These are phyloP conservation scores for Lactifluus piperatus DNA, from an alignment of 768 basidiomycete genomes.

Conservation along the genomic window DNA sequence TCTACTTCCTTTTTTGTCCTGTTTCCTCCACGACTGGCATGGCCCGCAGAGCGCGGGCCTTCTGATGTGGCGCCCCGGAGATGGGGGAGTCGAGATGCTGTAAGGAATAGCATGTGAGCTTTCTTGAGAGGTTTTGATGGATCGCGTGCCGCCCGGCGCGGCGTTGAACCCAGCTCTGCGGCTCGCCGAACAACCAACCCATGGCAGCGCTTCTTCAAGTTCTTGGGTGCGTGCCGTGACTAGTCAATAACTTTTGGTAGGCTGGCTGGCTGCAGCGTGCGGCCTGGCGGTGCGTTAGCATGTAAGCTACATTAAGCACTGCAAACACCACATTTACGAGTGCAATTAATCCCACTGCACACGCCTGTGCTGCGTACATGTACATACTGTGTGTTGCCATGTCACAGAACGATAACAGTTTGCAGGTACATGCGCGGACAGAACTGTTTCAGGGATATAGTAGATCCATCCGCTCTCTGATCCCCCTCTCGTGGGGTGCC, in stretches of 20 bases:
- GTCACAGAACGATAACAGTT: not conserved
- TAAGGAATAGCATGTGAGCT: conserved; percentile 5
- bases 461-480: not conserved
- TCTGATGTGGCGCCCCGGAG: not conserved
- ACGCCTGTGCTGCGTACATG: not conserved
- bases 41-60: not conserved
- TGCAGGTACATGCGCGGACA: not conserved
- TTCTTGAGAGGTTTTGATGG: not conserved
- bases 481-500: not conserved
- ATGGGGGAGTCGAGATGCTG: not conserved
- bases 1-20: not conserved
- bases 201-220: too few species aligned
- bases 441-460: too few species aligned
- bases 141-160: conserved; percentile 10
- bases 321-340: too few species aligned
- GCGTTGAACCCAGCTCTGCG: not conserved
- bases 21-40: not conserved
- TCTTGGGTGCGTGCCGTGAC: not conserved
- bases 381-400: not conserved
- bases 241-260: not conserved
- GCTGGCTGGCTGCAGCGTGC: not conserved
- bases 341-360: not conserved
- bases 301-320: not conserved
- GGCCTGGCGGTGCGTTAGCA: not conserved
- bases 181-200: not conserved